Evolutionary conservation across 1,284 basidiomycete genomes (phyloP).

Genomic region (Agroathelia rolfsii): DNA sequence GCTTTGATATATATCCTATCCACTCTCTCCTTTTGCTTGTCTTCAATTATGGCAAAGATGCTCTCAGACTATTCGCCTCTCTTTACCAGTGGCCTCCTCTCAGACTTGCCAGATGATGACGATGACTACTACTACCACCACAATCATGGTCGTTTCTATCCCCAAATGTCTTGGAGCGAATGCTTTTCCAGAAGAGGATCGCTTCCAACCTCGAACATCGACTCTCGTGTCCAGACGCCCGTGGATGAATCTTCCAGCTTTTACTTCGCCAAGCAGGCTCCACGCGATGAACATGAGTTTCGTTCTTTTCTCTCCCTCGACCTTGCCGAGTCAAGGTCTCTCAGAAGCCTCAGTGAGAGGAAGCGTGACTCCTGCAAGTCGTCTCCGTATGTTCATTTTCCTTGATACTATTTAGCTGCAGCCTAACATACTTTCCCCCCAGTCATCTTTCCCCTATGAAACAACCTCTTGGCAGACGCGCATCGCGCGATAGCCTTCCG

Average conservation of each 20-base stretch:
- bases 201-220: not conserved
- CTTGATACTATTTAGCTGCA: no score
- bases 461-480: no score
- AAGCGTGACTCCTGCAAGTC: no score
- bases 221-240: not conserved
- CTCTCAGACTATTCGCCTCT: slow-evolving; percentile 52
- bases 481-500: no score
- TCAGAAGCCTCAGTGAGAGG: no score
- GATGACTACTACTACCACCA: slow-evolving; percentile 15
- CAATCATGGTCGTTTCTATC: not conserved
- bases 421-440: no score
- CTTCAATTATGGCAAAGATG: no score
- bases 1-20: no score
- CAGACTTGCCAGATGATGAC: slow-evolving; percentile 24
- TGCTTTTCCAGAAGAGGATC: slow-evolving; percentile 19
- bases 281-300: slow-evolving; percentile 27
- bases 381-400: no score
- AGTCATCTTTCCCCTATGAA: no score
- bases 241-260: slow-evolving; percentile 27
- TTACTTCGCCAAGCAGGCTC: slow-evolving; percentile 41
- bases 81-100: slow-evolving; percentile 51
- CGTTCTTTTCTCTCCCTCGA: slow-evolving; percentile 51
- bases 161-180: not conserved
- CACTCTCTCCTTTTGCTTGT: no score
- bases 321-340: slow-evolving; percentile 44